Evolutionary conservation across 257 asterid genomes (phyloP), one percentile per base, ranked within the genome.

Genomic region (Verbena officinalis): DNA sequence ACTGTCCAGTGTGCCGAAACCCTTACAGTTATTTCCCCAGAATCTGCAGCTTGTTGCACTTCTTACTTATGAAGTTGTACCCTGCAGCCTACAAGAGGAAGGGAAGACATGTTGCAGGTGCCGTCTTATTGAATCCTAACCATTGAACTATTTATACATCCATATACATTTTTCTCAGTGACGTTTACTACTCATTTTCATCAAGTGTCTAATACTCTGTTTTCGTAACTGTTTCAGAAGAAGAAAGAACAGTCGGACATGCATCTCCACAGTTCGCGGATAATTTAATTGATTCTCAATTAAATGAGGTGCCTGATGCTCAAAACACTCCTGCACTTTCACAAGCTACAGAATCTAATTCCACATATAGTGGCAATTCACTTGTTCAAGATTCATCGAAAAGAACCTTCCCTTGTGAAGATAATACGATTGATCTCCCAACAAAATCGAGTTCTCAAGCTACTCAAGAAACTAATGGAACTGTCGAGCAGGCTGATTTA

Each of bases 91-190:
- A 78, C 73, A 64, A 73, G 55, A 70, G 77, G 68, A 78, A 75
- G 86, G 84, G 71, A 57, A 70, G 22, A 22, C 91, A 76, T 68
- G 87, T 87, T 12, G 78, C 81, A 70, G 95, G 95, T 86, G 59
- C 57, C 30, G 24, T 69, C 56, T 61, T 45, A 16, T 30, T 36
- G 31, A 57, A 43, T 63, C 12, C 11, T 22, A 33, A 43, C 0
- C 0, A 44, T 15, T 44, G 9, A 4, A 44, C 7, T 44, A 15
- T 44, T 44, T 5, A 22, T 55, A 52, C 23, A 7, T 4, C 11
- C 15, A 44, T 62, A 22, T 27, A 5, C 15, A 9, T 61, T 53
- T 27, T 13, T 21, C 46, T 40, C 40, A 36, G 56, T 55, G 61
- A 12, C 24, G 33, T 46, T 9, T 64, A 40, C 31, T 48, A 1